Base-by-base conservation (phyloP, 768 basidiomycete genomes). In the Hericium rajendrae region DNA sequence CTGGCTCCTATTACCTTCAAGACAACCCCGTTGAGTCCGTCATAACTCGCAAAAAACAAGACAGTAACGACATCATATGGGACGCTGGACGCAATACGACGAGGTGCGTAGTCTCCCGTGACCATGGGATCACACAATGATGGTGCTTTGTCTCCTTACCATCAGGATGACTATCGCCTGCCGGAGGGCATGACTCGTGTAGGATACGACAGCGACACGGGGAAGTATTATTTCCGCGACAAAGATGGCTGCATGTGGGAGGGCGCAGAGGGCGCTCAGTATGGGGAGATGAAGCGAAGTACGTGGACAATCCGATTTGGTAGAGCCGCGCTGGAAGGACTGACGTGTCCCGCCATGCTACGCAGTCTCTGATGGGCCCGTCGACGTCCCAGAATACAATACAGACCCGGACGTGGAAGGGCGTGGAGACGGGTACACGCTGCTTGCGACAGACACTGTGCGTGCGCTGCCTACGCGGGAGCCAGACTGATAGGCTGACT, bases 151-250 rank as follows among this genome's bases (percentile, higher is more conserved):
- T 52, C 48, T 53, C 3, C n/a, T 16, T 46, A n/a, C 8, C 43
- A 18, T 12, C 57, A 80, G 79, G 79, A 81, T 57, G 71, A 73
- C n/a, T 77, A 78, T 63, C 73, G 79, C 60, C 74, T 81, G 53
- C 79, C 79, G 1, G 75, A 75, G 54, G 79, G 79, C 43, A 70
- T 79, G 67, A 73, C 81, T 59, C 81, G 88, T 38, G 79, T 86
- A 57, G 88, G 87, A 11, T 91, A 90, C 65, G 88, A 91, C 70
- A 72, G 83, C 3, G 88, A 91, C 71, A 76, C 77, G 1, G 78
- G 80, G 51, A 72, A 77, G 51, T 89, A 90, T 72, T 76, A 78
- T 66, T 91, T 84, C 71, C 76, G 76, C 24, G 81, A 82, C 67
- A 57, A 57, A 2, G 76, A 75, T 50, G 86, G 87, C 10, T 70